Evolutionary conservation across 176 grass and related monocot species (phyloP).

Genomic region (Puccinellia tenuiflora): DNA sequence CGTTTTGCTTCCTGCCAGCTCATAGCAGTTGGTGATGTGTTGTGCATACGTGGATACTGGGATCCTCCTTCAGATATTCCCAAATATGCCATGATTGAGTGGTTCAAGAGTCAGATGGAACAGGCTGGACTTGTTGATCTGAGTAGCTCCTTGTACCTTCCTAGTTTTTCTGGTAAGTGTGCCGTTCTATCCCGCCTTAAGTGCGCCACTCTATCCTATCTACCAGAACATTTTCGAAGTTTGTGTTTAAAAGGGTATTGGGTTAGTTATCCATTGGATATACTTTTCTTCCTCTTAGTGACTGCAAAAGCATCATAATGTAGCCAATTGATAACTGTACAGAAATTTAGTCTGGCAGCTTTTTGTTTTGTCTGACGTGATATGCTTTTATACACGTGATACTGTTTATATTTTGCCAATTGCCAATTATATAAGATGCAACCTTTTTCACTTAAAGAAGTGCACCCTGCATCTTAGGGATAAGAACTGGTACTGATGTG

Average conservation of each 20-base stretch:
- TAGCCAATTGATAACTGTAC: not conserved
- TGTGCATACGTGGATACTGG: constrained; percentile 89
- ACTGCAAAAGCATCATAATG: not conserved
- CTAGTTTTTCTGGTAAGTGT: constrained; percentile 48
- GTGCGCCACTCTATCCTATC: not conserved
- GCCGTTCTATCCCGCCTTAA: constrained; percentile 7
- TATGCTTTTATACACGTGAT: not conserved
- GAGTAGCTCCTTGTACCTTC: constrained; percentile 55
- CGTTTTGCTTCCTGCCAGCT: constrained; percentile 35
- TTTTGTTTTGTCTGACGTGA: not conserved
- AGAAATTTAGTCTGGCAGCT: not conserved
- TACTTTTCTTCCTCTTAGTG: not conserved
- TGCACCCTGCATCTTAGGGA: not conserved
- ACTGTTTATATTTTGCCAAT: not conserved
- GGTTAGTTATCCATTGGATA: not conserved
- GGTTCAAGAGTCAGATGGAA: constrained; percentile 66
- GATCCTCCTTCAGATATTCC: constrained; percentile 59
- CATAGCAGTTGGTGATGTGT: constrained; percentile 49
- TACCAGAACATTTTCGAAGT: not conserved
- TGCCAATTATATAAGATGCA: not conserved
- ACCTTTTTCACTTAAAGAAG: not conserved
- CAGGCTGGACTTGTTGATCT: constrained; percentile 53
- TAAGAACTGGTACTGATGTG: not conserved
- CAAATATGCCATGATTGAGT: constrained; percentile 46
- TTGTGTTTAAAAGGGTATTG: constrained; percentile 5